These are phyloP conservation scores for Trichoderma virens DNA, from an alignment of 495 filamentous ascomycete species.

Conservation along the genomic window DNA sequence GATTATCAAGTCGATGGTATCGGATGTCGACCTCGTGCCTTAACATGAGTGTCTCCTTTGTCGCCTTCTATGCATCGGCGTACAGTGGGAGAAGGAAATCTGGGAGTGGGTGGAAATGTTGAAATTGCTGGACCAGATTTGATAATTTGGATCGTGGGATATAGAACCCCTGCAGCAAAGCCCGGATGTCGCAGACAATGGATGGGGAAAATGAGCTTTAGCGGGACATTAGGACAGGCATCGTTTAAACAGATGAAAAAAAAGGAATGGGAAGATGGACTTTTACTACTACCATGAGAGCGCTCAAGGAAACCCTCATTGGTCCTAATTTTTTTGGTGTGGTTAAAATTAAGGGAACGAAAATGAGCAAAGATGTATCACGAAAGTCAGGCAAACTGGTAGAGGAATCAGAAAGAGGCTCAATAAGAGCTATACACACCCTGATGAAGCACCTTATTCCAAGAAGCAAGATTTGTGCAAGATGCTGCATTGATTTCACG, in stretches of 20 bases:
- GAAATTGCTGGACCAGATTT: conserved; percentile 7
- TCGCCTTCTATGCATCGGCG: conserved; percentile 1
- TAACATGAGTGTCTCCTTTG: neutral
- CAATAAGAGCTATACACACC: neutral
- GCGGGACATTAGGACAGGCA: conserved; percentile 1
- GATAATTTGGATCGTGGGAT: conserved; percentile 7
- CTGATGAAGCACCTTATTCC: neutral
- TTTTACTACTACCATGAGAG: neutral
- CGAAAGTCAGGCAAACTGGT: neutral
- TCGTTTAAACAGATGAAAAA: conserved; percentile 9
- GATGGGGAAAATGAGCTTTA: conserved; percentile 9
- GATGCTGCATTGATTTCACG: neutral
- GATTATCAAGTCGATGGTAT: neutral
- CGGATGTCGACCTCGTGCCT: conserved; percentile 5
- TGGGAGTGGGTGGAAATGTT: neutral
- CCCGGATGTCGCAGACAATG: conserved; percentile 8
- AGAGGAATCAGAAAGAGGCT: neutral
- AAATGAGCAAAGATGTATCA: neutral
- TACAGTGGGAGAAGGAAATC: neutral
- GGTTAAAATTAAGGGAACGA: neutral
- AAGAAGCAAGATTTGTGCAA: too few species aligned
- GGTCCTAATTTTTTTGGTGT: neutral
- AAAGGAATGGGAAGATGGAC: neutral
- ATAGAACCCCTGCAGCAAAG: conserved; percentile 7
- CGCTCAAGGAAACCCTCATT: neutral